Percentiles rank a stretch among this genome's conserved stretches.
Evolutionary conservation across 305 asterid species (phyloP).

Genomic region (Ilex paraguariensis): DNA sequence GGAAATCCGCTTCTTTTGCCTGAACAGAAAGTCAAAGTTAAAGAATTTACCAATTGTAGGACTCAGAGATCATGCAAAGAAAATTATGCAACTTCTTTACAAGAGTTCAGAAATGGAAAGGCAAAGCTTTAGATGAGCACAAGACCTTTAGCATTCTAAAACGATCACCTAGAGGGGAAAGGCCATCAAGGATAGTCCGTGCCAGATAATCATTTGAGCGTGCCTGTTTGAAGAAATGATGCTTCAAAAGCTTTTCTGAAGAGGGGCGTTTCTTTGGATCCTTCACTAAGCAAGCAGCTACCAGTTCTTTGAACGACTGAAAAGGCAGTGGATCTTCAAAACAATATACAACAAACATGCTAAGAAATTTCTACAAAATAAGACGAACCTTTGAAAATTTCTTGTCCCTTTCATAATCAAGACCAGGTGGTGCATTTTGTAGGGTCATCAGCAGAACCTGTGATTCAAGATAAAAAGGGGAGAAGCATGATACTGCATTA

Average conservation of each 20-base stretch:
- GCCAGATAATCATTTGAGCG: slow-evolving; percentile 65
- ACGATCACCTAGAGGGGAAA: slow-evolving; percentile 91
- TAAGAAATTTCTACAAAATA: slow-evolving; percentile 14
- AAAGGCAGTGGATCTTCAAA: slow-evolving; percentile 26
- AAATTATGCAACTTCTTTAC: slow-evolving; percentile 6
- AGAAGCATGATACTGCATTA: not conserved
- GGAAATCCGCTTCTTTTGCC: slow-evolving; percentile 94
- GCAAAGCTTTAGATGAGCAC: slow-evolving; percentile 29
- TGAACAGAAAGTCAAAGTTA: slow-evolving; percentile 28
- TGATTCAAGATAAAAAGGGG: slow-evolving; percentile 21
- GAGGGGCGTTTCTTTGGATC: slow-evolving; percentile 97
- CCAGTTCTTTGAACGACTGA: slow-evolving; percentile 91
- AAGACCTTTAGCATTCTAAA: slow-evolving; percentile 90
- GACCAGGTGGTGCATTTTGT: slow-evolving; percentile 98
- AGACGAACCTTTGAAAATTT: slow-evolving; percentile 81
- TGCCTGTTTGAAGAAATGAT: slow-evolving; percentile 79
- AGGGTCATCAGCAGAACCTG: slow-evolving; percentile 98
- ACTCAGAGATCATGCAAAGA: slow-evolving; percentile 1
- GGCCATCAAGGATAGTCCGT: slow-evolving; percentile 63
- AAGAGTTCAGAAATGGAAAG: slow-evolving; percentile 21
- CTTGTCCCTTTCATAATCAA: slow-evolving; percentile 96
- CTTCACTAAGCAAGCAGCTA: slow-evolving; percentile 94
- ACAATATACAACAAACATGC: slow-evolving; percentile 10
- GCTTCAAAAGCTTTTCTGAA: slow-evolving; percentile 92
- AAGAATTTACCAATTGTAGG: not conserved